Percentiles rank a stretch among this genome's conserved stretches.
Conservation (phyloP, 495 filamentous ascomycete species). For the Neurospora sp. region DNA sequence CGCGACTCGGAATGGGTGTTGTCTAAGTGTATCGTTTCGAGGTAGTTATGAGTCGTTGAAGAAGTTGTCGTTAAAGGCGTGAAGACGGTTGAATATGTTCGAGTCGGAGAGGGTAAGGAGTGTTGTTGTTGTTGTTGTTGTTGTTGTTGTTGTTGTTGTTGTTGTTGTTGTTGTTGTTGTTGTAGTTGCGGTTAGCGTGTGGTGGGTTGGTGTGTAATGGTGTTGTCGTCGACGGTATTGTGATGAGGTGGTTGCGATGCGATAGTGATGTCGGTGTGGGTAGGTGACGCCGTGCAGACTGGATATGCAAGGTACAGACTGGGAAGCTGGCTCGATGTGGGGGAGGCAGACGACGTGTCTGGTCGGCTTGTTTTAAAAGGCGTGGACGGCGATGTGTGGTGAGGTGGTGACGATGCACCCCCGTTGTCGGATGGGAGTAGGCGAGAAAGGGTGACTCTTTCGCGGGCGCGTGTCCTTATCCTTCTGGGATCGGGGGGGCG, state of each 20-base stretch:
- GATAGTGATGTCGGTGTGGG: neutral
- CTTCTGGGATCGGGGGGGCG: neutral
- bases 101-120: conserved; percentile 1
- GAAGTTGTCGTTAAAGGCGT: neutral
- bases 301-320: conserved; percentile 11
- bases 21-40: neutral
- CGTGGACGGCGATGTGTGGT: neutral
- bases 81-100: neutral
- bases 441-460: conserved; percentile 27
- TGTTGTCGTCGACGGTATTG: conserved; percentile 1
- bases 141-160: neutral
- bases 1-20: conserved; percentile 9
- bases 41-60: neutral
- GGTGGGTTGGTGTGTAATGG: conserved; percentile 2
- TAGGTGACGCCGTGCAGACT: conserved; percentile 6
- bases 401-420: conserved; percentile 5
- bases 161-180: neutral
- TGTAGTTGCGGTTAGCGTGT: neutral
- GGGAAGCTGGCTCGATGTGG: conserved; percentile 9
- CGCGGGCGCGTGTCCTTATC: conserved; percentile 24
- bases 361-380: neutral
- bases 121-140: neutral
- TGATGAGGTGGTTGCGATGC: conserved; percentile 3
- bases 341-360: neutral
- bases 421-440: conserved; percentile 6